These are phyloP conservation scores for Myriangium duriaei DNA, from an alignment of 2,329 filamentous ascomycete genomes.

Conservation along the genomic window DNA sequence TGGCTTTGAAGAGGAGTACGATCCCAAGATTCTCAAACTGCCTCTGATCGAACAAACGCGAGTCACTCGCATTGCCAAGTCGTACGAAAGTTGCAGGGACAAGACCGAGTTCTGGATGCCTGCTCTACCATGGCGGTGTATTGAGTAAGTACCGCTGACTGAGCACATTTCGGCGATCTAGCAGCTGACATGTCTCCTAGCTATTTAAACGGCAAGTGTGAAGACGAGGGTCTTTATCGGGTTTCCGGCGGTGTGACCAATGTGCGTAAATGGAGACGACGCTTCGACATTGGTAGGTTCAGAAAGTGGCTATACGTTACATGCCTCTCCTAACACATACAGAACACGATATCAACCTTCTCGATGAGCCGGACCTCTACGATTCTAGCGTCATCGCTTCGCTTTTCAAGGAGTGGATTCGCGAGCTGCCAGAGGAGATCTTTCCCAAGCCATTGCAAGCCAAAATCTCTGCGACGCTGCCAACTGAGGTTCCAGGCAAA, in stretches of 20 bases:
- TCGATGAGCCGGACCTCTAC: constrained; percentile 75
- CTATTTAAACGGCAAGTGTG: constrained; percentile 88
- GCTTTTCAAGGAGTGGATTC: constrained; percentile 91
- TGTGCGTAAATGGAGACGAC: constrained; percentile 85
- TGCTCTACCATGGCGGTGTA: constrained; percentile 84
- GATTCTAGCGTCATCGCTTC: constrained; percentile 96
- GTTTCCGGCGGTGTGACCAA: constrained; percentile 83
- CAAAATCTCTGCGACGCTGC: constrained; percentile 66
- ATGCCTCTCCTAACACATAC: constrained; percentile 10
- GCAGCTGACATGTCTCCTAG: constrained; percentile 22
- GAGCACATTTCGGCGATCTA: neutral
- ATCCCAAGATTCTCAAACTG: constrained; percentile 71
- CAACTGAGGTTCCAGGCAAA: constrained; percentile 65
- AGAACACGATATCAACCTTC: constrained; percentile 84
- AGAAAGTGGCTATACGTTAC: constrained; percentile 10
- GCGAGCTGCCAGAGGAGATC: constrained; percentile 86
- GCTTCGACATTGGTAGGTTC: constrained; percentile 66
- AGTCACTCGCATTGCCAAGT: constrained; percentile 81
- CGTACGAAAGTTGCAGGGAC: constrained; percentile 73
- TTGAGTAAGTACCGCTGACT: constrained; percentile 48
- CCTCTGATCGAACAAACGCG: constrained; percentile 81
- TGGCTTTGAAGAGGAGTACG: constrained; percentile 66
- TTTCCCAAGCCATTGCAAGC: constrained; percentile 78
- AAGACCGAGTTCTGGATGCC: constrained; percentile 99
- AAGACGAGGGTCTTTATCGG: constrained; percentile 86